phyloP scores from a whole-genome alignment of 345 rosid species.

The Psidium friedrichsthalianum region DNA sequence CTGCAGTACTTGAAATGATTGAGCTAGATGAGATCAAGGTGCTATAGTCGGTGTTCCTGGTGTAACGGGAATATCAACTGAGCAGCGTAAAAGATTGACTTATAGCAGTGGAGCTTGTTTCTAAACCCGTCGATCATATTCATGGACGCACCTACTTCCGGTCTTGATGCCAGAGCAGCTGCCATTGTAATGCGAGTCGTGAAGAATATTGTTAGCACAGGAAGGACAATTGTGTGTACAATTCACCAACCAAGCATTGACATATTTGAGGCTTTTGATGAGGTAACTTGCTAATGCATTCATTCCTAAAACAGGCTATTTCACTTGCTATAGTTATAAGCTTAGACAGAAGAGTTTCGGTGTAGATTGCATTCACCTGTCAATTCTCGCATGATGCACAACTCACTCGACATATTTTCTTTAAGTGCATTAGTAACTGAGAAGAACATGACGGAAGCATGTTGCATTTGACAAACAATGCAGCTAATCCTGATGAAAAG shows the following conservation, averaged over 20 bases:
- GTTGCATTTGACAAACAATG: neutral
- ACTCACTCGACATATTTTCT: neutral
- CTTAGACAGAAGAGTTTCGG: neutral
- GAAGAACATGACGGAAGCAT: neutral
- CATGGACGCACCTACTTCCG: constrained; percentile 57
- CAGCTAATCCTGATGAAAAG: constrained; percentile 55
- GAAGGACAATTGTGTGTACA: constrained; percentile 43
- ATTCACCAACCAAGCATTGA: constrained; percentile 54
- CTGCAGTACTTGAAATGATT: constrained; percentile 37
- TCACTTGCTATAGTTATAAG: neutral
- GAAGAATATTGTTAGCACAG: constrained; percentile 31
- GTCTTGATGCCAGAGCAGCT: constrained; percentile 54
- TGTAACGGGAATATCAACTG: constrained; percentile 34
- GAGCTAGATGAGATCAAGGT: constrained; percentile 41
- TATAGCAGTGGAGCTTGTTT: constrained; percentile 48
- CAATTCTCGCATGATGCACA: neutral
- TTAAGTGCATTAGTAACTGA: neutral
- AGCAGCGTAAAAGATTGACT: constrained; percentile 42
- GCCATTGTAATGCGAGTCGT: constrained; percentile 53
- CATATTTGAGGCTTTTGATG: constrained; percentile 46
- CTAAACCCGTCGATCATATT: constrained; percentile 48
- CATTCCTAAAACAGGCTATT: neutral
- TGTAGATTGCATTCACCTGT: neutral
- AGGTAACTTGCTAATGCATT: constrained; percentile 12
- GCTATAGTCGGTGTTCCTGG: constrained; percentile 37